Evolutionary conservation across 2,329 filamentous ascomycete genomes (phyloP).

Genomic region (Exophiala spinifera): DNA sequence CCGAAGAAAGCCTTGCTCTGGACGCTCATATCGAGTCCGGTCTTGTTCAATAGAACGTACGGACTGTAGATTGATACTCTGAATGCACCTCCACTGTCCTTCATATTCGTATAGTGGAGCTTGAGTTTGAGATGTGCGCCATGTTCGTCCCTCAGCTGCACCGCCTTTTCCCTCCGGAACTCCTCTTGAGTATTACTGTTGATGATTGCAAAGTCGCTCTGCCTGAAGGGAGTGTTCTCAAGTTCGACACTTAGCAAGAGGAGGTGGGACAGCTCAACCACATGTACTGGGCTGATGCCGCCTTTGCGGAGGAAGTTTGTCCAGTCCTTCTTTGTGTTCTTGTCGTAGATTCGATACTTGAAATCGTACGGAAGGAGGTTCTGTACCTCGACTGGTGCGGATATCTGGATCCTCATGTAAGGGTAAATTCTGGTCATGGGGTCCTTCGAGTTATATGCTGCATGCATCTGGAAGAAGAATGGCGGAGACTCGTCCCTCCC

Average conservation of each 20-base stretch:
- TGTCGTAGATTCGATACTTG: constrained; percentile 98
- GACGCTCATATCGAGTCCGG: constrained; percentile 81
- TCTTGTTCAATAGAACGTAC: constrained; percentile 93
- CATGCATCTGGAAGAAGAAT: constrained; percentile 96
- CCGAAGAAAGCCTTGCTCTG: constrained; percentile 87
- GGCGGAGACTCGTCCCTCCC: constrained; percentile 71
- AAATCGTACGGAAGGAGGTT: constrained; percentile 96
- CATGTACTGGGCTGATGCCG: constrained; percentile 93
- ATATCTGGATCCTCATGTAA: constrained; percentile 89
- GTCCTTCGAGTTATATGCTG: constrained; percentile 77
- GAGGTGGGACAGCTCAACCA: constrained; percentile 91
- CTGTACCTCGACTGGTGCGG: constrained; percentile 88
- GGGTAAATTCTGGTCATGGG: constrained; percentile 83
- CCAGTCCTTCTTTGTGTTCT: constrained; percentile 98
- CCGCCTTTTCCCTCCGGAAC: constrained; percentile 75
- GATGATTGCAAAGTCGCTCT: constrained; percentile 96
- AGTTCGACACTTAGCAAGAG: constrained; percentile 90
- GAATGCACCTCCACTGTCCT: constrained; percentile 91
- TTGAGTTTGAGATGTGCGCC: constrained; percentile 75
- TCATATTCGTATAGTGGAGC: constrained; percentile 86
- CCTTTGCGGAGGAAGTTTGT: constrained; percentile 96
- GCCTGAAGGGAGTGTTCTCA: constrained; percentile 91
- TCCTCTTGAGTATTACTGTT: constrained; percentile 85
- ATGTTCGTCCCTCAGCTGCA: constrained; percentile 81
- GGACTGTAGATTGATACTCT: constrained; percentile 93